phyloP scores from a whole-genome alignment of 768 basidiomycete genomes.

The Heimioporus sp. region DNA sequence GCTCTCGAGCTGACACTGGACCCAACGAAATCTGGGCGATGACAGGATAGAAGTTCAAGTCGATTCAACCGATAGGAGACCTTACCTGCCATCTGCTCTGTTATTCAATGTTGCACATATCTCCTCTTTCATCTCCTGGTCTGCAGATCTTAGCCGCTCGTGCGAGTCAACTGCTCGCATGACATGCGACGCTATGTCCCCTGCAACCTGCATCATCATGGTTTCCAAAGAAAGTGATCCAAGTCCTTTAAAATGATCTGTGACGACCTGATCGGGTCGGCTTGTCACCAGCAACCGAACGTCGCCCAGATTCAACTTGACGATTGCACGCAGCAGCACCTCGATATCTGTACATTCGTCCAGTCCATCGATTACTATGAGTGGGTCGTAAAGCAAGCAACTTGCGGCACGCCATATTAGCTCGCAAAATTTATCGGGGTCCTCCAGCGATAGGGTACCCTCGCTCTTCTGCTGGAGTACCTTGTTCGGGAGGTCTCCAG shows the following conservation, averaged over 20 bases:
- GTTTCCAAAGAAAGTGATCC: not conserved
- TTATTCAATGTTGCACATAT: not conserved
- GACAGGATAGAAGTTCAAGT: not conserved
- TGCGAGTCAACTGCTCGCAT: not conserved
- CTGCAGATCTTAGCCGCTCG: not conserved
- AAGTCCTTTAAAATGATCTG: not conserved
- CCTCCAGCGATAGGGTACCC: not conserved
- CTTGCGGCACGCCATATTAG: not conserved
- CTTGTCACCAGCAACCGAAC: slow-evolving; percentile 2
- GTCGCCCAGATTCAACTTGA: not conserved
- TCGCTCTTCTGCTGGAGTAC: not conserved
- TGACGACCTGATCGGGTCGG: not conserved
- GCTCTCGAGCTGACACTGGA: slow-evolving; percentile 4
- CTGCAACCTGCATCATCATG: not conserved
- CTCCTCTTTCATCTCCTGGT: not conserved
- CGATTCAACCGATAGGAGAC: not conserved
- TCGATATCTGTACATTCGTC: slow-evolving; percentile 7
- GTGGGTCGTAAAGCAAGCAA: not conserved
- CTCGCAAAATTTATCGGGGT: not conserved
- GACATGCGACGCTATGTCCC: not conserved
- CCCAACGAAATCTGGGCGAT: slow-evolving; percentile 3
- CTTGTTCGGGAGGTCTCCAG: not conserved
- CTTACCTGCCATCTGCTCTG: slow-evolving; percentile 2
- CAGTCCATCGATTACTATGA: slow-evolving; percentile 10
- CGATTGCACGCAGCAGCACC: not conserved